Evolutionary conservation across 1,284 basidiomycete genomes (phyloP).

Genomic region (Trametes versicolor): DNA sequence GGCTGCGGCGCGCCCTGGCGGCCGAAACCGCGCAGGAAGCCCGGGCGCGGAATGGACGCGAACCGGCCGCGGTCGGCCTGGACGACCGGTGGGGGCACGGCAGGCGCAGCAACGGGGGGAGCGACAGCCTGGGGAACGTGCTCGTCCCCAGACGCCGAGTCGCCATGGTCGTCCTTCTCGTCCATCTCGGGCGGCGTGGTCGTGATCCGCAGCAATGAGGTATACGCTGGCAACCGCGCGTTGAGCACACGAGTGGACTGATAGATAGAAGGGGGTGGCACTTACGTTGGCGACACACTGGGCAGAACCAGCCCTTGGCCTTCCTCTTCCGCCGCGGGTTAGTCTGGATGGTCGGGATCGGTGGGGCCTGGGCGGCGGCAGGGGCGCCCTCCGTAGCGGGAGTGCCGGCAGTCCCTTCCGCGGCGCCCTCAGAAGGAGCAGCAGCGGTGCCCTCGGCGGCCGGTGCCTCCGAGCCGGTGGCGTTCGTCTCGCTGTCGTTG

Average conservation of each 20-base stretch:
- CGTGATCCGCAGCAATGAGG: conserved; percentile 85
- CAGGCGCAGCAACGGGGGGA: conserved; percentile 18
- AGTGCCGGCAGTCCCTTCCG: conserved; percentile 31
- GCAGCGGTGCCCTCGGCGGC: conserved; percentile 28
- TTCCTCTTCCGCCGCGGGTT: conserved; percentile 81
- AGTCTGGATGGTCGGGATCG: conserved; percentile 42
- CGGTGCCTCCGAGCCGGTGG: conserved; percentile 26
- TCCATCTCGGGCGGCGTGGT: conserved; percentile 70
- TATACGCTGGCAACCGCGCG: conserved; percentile 71
- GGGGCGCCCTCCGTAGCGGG: conserved; percentile 33
- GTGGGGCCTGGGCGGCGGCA: conserved; percentile 28
- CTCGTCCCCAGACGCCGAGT: conserved; percentile 49
- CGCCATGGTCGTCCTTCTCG: conserved; percentile 46
- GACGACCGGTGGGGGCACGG: conserved; percentile 36
- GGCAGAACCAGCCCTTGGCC: conserved; percentile 95
- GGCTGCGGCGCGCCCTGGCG: conserved; percentile 43
- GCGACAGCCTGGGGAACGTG: conserved; percentile 27
- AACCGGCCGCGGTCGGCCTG: conserved; percentile 44
- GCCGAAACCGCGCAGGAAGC: conserved; percentile 44
- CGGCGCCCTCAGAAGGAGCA: conserved; percentile 1
- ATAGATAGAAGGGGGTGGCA: conserved; percentile 28
- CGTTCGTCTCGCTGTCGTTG: conserved; percentile 52
- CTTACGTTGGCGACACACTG: conserved; percentile 90
- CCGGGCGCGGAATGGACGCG: conserved; percentile 44
- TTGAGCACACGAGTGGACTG: not conserved